phyloP scores from a whole-genome alignment of 2,329 filamentous ascomycete species.

The Metarhizium humberi region DNA sequence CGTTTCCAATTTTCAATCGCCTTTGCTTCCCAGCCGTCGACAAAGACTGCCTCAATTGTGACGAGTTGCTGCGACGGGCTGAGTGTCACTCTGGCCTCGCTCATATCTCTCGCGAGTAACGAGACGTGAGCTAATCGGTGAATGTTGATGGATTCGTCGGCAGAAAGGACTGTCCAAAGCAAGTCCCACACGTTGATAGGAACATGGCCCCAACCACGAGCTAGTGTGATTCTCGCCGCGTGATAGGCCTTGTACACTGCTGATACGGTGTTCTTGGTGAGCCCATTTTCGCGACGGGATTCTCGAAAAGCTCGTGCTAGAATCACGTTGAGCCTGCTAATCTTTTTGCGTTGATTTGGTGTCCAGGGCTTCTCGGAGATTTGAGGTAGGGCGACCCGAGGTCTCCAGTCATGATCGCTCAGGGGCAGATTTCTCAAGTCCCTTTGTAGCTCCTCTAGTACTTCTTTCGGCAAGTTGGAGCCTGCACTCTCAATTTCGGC shows the following conservation, averaged over 20 bases:
- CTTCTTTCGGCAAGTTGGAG: slow-evolving; percentile 21
- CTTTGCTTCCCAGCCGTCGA: slow-evolving; percentile 48
- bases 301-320: slow-evolving; percentile 20
- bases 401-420: slow-evolving; percentile 14
- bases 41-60: slow-evolving; percentile 59
- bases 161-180: slow-evolving; percentile 55
- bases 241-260: slow-evolving; percentile 42
- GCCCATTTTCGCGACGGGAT: slow-evolving; percentile 15
- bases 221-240: slow-evolving; percentile 32
- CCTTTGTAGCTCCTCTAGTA: slow-evolving; percentile 22
- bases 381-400: slow-evolving; percentile 19
- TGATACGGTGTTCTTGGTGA: slow-evolving; percentile 26
- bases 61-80: slow-evolving; percentile 50
- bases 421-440: slow-evolving; percentile 17
- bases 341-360: slow-evolving; percentile 27
- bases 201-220: slow-evolving; percentile 42
- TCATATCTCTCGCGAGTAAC: slow-evolving; percentile 56
- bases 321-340: slow-evolving; percentile 25
- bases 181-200: slow-evolving; percentile 52
- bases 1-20: slow-evolving; percentile 57
- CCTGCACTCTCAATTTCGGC: slow-evolving; percentile 22
- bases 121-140: slow-evolving; percentile 53
- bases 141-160: slow-evolving; percentile 37
- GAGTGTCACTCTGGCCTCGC: slow-evolving; percentile 45
- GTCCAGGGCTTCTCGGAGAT: slow-evolving; percentile 28